A percentile compares a stretch with the other conserved stretches of the same genome.
These are phyloP conservation scores for Trichoderma aggressivum DNA, from an alignment of 2,329 filamentous ascomycete species.

Conservation along the genomic window DNA sequence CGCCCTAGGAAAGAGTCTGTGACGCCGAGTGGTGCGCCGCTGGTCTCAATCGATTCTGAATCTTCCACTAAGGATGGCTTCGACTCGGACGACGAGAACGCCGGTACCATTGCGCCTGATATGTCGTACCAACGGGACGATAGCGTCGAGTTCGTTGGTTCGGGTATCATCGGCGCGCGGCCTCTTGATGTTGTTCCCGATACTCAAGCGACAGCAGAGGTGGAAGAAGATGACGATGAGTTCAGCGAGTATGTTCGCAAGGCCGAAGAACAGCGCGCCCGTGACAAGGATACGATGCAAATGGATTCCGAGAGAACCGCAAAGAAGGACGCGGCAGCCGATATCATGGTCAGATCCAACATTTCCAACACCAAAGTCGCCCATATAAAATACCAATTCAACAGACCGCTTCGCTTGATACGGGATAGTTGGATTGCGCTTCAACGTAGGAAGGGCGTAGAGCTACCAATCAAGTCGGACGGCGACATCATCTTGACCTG, in stretches of 20 bases:
- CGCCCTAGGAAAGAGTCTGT: not conserved
- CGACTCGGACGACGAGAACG: slow-evolving; percentile 17
- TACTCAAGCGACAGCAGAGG: not conserved
- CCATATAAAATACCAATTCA: slow-evolving; percentile 62
- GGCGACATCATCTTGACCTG: slow-evolving; percentile 72
- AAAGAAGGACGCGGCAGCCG: slow-evolving; percentile 29
- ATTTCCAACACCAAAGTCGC: slow-evolving; percentile 56
- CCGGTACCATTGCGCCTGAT: not conserved
- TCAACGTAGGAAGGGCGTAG: slow-evolving; percentile 46
- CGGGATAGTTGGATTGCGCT: slow-evolving; percentile 65
- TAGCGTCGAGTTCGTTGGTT: slow-evolving; percentile 28
- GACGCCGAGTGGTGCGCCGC: slow-evolving; percentile 16
- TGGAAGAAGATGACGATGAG: slow-evolving; percentile 32
- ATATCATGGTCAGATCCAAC: slow-evolving; percentile 55
- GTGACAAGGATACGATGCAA: slow-evolving; percentile 25
- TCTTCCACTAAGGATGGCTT: not conserved
- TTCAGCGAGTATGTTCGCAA: slow-evolving; percentile 45
- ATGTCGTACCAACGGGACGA: slow-evolving; percentile 21
- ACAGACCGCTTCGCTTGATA: slow-evolving; percentile 64
- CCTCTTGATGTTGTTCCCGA: not conserved
- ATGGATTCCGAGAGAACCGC: slow-evolving; percentile 19
- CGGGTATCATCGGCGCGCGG: not conserved
- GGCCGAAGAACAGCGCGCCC: slow-evolving; percentile 36
- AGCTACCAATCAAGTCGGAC: slow-evolving; percentile 40
- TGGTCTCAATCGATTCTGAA: slow-evolving; percentile 32